Evolutionary conservation across 768 basidiomycete species (phyloP).

Genomic region (Fomitopsis serialis): DNA sequence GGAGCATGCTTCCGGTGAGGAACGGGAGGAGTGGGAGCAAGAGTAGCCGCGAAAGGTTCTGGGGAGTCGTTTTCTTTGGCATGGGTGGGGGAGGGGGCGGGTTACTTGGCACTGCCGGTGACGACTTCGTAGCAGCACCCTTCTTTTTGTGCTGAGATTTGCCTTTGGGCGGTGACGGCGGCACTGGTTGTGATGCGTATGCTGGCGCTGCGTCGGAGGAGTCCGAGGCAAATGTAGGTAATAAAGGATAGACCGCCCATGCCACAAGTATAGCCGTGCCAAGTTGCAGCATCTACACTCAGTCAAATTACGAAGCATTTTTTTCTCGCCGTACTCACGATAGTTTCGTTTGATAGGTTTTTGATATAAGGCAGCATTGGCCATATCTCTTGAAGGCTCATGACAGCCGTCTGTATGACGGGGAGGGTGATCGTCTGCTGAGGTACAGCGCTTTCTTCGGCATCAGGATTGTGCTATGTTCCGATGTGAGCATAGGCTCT

Average conservation of each 20-base stretch:
- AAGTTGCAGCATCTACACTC: not conserved
- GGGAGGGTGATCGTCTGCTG: slow-evolving; percentile 21
- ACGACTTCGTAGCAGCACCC: not conserved
- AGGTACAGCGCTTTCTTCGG: slow-evolving; percentile 10
- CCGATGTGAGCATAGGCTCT: not conserved
- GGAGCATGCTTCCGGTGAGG: slow-evolving; percentile 31
- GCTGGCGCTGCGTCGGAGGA: not conserved
- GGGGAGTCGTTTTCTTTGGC: not conserved
- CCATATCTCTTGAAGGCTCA: slow-evolving; percentile 22
- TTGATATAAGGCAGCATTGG: slow-evolving; percentile 8
- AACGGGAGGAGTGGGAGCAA: slow-evolving; percentile 26
- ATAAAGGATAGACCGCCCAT: slow-evolving; percentile 12
- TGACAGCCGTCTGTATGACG: slow-evolving; percentile 21
- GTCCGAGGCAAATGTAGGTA: slow-evolving; percentile 2
- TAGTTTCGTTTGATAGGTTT: not conserved
- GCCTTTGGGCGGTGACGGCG: slow-evolving; percentile 2
- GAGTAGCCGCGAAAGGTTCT: slow-evolving; percentile 6
- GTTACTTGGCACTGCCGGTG: not conserved
- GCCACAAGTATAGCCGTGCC: slow-evolving; percentile 6
- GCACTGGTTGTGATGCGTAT: not conserved
- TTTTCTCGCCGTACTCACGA: too few species aligned
- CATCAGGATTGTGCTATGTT: slow-evolving; percentile 11
- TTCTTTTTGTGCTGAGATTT: slow-evolving; percentile 3
- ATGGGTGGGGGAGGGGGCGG: not conserved
- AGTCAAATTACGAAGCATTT: not conserved